Base-by-base conservation (phyloP, 202 grass and related monocot species). In the Eragrostis tef region DNA sequence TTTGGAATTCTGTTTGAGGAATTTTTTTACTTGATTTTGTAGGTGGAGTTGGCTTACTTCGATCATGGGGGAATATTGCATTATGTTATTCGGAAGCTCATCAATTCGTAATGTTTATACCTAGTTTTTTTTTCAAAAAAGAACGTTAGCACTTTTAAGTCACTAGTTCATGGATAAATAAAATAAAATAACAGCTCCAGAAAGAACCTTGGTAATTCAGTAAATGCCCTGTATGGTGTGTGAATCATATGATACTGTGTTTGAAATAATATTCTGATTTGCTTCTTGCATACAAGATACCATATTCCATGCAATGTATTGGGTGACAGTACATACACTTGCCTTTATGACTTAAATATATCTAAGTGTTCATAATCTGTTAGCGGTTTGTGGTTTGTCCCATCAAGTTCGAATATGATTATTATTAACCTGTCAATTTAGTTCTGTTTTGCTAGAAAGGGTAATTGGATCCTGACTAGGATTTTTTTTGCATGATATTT, bases 11-110 rank as follows among this genome's bases (percentile, higher is more conserved):
- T 42, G 51, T 79, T 54, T 65, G 3, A 56, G 58, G 12, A 21
- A 64, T 64, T 11, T 47, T 15, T 9, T 53, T 44, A 47, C 71
- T 71, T 78, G 56, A 52, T 71, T 79, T 47, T 79, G n/a, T 69
- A 93, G 90, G 83, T 89, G 68, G 83, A 96, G 29, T 77, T 97
- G 69, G 84, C 88, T 17, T 91, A 93, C 58, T 97, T 93, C 68
- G 75, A 90, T 79, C 74, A 93, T 70, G 90, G 86, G 2, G 88
- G 88, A 4, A 93, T 96, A 83, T 79, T 96, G 64, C 90, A 85
- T 16, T 97, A 85, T 1, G 88, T 93, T 39, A 88, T 85, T 42
- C 67, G 84, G 15, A 87, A 90, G 65, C 81, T 90, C 43, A 44
- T 72, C 16, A 66, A 8, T 46, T 64, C 57, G 47, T 34, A 59